Evolutionary conservation across 2,329 filamentous ascomycete species (phyloP), one percentile per base, ranked within the genome.

Genomic region (Penicillium aurantiogriseum): DNA sequence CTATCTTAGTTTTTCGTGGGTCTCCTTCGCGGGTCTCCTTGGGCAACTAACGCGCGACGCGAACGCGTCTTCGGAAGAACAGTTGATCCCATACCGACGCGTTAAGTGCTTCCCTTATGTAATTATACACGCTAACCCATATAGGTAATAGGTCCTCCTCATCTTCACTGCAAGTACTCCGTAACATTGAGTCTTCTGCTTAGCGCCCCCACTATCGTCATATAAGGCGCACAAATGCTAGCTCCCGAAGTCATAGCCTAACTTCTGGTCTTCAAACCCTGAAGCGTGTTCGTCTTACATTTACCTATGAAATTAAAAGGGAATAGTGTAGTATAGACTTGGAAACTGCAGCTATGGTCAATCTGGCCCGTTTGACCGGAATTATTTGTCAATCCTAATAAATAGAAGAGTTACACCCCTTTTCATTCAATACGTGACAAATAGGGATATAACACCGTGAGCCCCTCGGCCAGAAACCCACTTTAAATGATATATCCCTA

Each of bases 31-130:
- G 39, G 42, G 36, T 57, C 54, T 68, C 67, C 68, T 54, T 57
- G 45, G 51, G 46, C 36, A 52, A 71, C 50, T 52, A 36, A 45
- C 67, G 64, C 69, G 70, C 65, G 40, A 63, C 68, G 65, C 65
- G 65, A 51, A 51, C 57, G 54, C 59, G 58, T 57, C 2, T 38
- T 13, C 62, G 69, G 71, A 66, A 25, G 3, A 36, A 62, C 51
- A 2, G 27, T 62, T 67, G 43, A 63, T 60, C 58, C 67, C 9
- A 0, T 0, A 3, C 60, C 54, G 62, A 71, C 71, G 71, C 67
- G 71, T 73, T 62, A 73, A 74, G 71, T 73, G 69, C 60, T 73
- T 71, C 71, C 3, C 51, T 56, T 57, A 57, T 47, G 8, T 53
- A 40, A 57, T 3, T 4, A 9, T 2, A 1, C 0, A 39, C 9